Evolutionary conservation across 495 filamentous ascomycete species (phyloP).

Genomic region (Aspergillus sparsus): DNA sequence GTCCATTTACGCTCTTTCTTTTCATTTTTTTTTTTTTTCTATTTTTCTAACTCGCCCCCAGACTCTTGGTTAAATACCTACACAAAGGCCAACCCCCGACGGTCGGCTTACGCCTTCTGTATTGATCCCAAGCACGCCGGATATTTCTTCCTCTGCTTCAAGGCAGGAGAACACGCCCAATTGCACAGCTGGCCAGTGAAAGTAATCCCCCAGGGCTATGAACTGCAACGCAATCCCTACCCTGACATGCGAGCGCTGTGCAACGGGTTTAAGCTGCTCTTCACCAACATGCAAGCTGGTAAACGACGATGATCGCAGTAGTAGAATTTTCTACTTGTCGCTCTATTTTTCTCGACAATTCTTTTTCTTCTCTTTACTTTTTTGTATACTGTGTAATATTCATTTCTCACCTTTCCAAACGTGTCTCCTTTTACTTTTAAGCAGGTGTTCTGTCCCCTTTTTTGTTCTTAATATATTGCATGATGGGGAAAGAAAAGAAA

Average conservation of each 20-base stretch:
- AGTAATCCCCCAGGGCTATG: conserved; percentile 85
- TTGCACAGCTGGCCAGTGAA: conserved; percentile 85
- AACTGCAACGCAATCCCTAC: conserved; percentile 81
- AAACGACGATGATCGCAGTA: conserved; percentile 32
- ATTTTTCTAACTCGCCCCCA: conserved; percentile 44
- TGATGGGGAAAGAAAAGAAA: conserved; percentile 9
- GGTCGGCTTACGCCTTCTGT: conserved; percentile 92
- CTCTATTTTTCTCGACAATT: background rate
- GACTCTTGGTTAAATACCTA: conserved; percentile 96
- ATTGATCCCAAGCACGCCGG: conserved; percentile 88
- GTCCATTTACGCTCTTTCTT: background rate
- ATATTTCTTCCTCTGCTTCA: conserved; percentile 95
- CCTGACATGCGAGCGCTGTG: conserved; percentile 92
- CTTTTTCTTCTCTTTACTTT: conserved; percentile 15
- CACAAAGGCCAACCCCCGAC: conserved; percentile 91
- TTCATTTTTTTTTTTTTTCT: conserved; percentile 9
- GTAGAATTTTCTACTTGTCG: too few relatives aligned
- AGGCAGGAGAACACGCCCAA: conserved; percentile 71
- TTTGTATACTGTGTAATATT: conserved; percentile 30
- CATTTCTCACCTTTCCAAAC: conserved; percentile 7
- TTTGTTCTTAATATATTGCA: conserved; percentile 7
- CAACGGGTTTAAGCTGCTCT: conserved; percentile 78
- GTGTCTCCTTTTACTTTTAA: background rate
- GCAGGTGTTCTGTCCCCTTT: conserved; percentile 13
- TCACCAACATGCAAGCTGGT: conserved; percentile 54